Conservation (phyloP, 139 green algal species). For the Micractinium conductrix region DNA sequence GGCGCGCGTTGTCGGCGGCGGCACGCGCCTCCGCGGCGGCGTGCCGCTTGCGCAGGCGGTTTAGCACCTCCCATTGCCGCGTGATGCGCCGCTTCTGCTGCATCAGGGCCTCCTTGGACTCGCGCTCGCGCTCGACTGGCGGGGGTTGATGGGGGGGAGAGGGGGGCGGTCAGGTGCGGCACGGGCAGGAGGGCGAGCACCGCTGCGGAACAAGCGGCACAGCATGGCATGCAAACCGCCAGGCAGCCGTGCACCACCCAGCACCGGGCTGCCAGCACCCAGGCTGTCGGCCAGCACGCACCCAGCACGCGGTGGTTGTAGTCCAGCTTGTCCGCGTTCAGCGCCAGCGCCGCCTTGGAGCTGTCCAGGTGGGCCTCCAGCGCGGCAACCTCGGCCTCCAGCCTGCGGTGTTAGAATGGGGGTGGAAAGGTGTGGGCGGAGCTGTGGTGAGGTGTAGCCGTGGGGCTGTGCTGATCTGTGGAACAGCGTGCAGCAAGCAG, state of each 20-base stretch:
- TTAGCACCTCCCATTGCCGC: conserved; percentile 31
- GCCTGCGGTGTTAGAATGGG: not conserved
- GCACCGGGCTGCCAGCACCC: not conserved
- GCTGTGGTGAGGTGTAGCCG: no score
- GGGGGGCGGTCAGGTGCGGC: no score
- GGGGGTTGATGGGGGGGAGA: no score
- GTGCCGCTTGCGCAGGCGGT: conserved; percentile 22
- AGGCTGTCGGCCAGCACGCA: not conserved
- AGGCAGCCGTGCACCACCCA: not conserved
- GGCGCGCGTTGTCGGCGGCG: conserved; percentile 2
- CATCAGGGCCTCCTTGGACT: conserved; percentile 38
- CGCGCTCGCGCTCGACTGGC: conserved; percentile 36
- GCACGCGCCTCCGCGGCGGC: not conserved
- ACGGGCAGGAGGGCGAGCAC: no score
- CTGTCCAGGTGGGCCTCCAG: conserved; percentile 32
- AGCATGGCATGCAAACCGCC: not conserved
- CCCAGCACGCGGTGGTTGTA: conserved; percentile 47
- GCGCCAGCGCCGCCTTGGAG: not conserved
- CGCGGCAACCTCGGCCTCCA: conserved; percentile 23
- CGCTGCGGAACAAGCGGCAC: no score
- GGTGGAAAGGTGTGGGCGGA: no score
- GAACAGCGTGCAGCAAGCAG: no score
- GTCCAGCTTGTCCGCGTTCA: conserved; percentile 41
- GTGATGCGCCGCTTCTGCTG: conserved; percentile 39
- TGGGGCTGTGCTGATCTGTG: not conserved